Evolutionary conservation across 2,329 filamentous ascomycete genomes (phyloP), one percentile per base, ranked within the genome.

Genomic region (Lachnellula subtilissima): DNA sequence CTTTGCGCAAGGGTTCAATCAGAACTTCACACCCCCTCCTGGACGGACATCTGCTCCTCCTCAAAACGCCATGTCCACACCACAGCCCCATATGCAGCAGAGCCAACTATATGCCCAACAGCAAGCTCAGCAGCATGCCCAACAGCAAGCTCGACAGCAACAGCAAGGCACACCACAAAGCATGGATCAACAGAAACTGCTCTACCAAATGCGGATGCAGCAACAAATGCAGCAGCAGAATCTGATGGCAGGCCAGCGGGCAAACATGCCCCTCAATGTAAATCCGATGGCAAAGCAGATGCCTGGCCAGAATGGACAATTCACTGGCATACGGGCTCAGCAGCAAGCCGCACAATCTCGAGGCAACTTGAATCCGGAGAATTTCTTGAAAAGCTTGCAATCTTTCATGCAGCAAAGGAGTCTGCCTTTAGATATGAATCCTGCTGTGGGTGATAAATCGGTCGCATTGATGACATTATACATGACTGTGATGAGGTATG

Each of bases 191-290:
- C 85, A 91, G 61, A 87, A 91, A 66, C 81, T 84, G 55, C 74
- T 87, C 49, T 93, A 95, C 67, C 89, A 95, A 64, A 88, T 95
- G 83, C 87, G 89, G 58, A 73, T 95, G 52, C 89, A 95, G 66
- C 84, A 87, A 55, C 89, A 92, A 66, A 80, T 88, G 42, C 84
- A 88, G 59, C 83, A 86, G 61, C 76, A 81, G 65, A 64, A 58
- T 52, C 15, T 67, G 42, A 62, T 68, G 59, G 54, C 57, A 2
- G 57, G 62, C 71, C 76, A 61, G 65, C 65, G 58, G 72, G 72
- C 67, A 7, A 78, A 76, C 39, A 77, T 80, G 67, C 76, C 79
- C 23, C 63, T 65, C 0, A 65, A 61, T 54, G 62, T 61, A 5
- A 70, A 64, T 52, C 58, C 65, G 15, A 63, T 69, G 57, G 53